Conservation (phyloP, 352 stramenopile species). For the Pythium utonaiense region DNA sequence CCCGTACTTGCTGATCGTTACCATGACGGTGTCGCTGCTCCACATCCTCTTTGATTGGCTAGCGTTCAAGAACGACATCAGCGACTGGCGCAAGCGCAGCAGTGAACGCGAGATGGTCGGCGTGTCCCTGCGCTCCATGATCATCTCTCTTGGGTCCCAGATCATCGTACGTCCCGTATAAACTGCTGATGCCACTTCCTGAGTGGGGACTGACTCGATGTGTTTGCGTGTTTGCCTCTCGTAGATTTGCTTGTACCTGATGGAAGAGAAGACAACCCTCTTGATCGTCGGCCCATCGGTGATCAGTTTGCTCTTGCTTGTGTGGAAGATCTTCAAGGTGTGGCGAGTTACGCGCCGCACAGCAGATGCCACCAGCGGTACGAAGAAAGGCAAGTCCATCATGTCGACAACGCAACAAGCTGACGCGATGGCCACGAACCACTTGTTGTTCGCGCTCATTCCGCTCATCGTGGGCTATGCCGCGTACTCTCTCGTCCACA, state of each 20-base stretch:
- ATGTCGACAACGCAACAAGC: slow-evolving; percentile 57
- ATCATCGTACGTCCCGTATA: slow-evolving; percentile 55
- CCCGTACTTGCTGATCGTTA: slow-evolving; percentile 92
- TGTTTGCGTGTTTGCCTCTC: too few relatives aligned
- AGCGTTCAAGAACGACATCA: slow-evolving; percentile 97
- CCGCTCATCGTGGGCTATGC: slow-evolving; percentile 76
- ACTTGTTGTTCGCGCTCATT: slow-evolving; percentile 75
- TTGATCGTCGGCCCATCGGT: slow-evolving; percentile 84
- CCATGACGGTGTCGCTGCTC: slow-evolving; percentile 93
- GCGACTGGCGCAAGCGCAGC: slow-evolving; percentile 93
- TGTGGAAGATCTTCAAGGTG: slow-evolving; percentile 87
- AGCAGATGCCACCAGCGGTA: slow-evolving; percentile 10
- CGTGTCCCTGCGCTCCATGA: slow-evolving; percentile 90
- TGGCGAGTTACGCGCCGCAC: slow-evolving; percentile 32
- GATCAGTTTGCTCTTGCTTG: slow-evolving; percentile 71
- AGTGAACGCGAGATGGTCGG: slow-evolving; percentile 89
- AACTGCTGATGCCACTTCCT: too few relatives aligned
- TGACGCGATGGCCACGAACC: slow-evolving; percentile 79
- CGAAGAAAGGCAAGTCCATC: slow-evolving; percentile 18
- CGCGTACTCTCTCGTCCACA: slow-evolving; percentile 80
- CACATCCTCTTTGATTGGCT: slow-evolving; percentile 98
- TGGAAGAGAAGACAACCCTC: slow-evolving; percentile 93
- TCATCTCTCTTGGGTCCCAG: slow-evolving; percentile 93
- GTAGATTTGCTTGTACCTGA: slow-evolving; percentile 93
- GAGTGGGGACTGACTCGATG: too few relatives aligned